Evolutionary conservation across 2,329 filamentous ascomycete species (phyloP).

Genomic region (Fusarium pseudograminearum): DNA sequence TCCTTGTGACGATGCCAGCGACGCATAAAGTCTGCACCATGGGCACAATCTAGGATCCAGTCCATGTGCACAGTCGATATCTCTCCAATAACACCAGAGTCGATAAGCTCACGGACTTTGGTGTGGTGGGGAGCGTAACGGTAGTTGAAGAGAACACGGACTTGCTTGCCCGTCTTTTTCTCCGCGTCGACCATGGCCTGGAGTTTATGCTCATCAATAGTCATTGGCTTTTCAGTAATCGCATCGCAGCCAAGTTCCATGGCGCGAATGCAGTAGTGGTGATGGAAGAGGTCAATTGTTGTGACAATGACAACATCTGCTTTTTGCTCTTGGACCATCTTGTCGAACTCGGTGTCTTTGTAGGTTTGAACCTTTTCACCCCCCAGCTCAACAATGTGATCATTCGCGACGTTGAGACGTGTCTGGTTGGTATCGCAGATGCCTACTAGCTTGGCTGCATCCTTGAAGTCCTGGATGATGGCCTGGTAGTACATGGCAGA

Average conservation of each 20-base stretch:
- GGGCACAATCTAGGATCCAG: constrained; percentile 72
- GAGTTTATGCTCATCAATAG: constrained; percentile 67
- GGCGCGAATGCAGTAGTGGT: constrained; percentile 69
- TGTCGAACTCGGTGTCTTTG: constrained; percentile 66
- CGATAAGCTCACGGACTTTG: constrained; percentile 66
- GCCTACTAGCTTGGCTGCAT: constrained; percentile 63
- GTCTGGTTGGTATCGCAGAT: constrained; percentile 72
- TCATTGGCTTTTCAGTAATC: constrained; percentile 74
- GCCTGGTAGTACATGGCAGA: constrained; percentile 71
- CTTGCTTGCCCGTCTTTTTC: constrained; percentile 53
- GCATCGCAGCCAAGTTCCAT: constrained; percentile 70
- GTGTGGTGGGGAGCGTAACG: constrained; percentile 74
- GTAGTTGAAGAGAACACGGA: constrained; percentile 73
- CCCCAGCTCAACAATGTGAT: constrained; percentile 60
- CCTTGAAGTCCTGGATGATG: constrained; percentile 64
- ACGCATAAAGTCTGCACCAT: constrained; percentile 72
- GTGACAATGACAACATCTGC: constrained; percentile 73
- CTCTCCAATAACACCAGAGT: constrained; percentile 65
- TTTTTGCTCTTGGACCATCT: constrained; percentile 67
- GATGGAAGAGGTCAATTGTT: constrained; percentile 71
- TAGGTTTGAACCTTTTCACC: constrained; percentile 65
- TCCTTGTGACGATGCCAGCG: constrained; percentile 72
- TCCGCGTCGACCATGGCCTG: constrained; percentile 57
- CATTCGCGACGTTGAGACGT: constrained; percentile 68
- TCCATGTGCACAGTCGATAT: constrained; percentile 71